These are phyloP conservation scores for Heterobasidion occidentale DNA, from an alignment of 1,284 basidiomycete species.

Conservation along the genomic window DNA sequence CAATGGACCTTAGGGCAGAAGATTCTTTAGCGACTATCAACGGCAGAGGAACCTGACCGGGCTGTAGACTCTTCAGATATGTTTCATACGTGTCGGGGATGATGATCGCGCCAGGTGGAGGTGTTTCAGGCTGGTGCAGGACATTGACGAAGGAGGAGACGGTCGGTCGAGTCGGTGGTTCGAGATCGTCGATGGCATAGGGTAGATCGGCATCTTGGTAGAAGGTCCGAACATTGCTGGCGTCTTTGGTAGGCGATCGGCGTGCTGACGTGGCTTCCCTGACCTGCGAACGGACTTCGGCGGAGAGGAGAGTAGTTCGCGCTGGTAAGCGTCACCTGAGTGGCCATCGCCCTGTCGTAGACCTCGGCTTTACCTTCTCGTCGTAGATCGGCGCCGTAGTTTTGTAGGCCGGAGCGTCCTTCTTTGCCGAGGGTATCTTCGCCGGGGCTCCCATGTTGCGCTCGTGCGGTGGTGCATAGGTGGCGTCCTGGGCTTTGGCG, in stretches of 20 bases:
- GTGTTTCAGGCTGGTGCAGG: background rate
- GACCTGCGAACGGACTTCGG: background rate
- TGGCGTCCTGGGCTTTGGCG: background rate
- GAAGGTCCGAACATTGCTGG: background rate
- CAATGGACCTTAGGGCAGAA: background rate
- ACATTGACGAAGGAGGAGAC: background rate
- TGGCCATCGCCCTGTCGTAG: background rate
- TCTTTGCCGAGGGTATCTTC: background rate
- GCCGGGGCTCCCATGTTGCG: background rate
- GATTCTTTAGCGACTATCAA: background rate
- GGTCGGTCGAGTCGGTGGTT: background rate
- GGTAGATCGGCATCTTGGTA: background rate
- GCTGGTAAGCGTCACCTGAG: background rate
- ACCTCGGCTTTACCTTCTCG: background rate
- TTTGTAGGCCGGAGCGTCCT: background rate
- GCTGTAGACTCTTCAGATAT: background rate
- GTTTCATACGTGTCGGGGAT: background rate
- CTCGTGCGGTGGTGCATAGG: background rate
- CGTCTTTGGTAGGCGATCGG: background rate
- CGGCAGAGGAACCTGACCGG: background rate
- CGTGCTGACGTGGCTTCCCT: background rate
- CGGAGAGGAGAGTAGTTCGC: background rate
- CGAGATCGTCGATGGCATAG: background rate
- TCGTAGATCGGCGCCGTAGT: background rate
- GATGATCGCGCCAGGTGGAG: background rate